Percentiles rank a stretch among this genome's conserved stretches.
These are phyloP conservation scores for Rachicladosporium sp. DNA, from an alignment of 2,329 filamentous ascomycete species.

Conservation along the genomic window DNA sequence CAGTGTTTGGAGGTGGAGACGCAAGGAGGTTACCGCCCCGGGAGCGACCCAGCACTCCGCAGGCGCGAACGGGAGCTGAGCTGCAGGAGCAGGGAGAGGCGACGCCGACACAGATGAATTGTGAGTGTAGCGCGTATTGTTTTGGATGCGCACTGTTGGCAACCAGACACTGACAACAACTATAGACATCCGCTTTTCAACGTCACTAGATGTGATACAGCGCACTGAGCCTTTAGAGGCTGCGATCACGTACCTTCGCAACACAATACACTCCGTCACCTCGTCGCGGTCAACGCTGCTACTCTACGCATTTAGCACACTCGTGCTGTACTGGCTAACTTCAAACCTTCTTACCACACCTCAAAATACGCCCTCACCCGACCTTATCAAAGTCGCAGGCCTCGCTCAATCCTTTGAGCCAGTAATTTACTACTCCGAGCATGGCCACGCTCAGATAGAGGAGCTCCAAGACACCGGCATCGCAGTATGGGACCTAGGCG, in stretches of 20 bases:
- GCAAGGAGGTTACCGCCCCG: too few relatives aligned
- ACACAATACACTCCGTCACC: conserved; percentile 48
- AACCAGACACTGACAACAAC: too few relatives aligned
- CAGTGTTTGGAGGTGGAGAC: conserved; percentile 9
- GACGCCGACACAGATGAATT: conserved; percentile 22
- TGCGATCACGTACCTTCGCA: conserved; percentile 51
- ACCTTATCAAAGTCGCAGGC: conserved; percentile 80
- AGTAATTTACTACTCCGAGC: conserved; percentile 86
- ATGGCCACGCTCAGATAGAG: conserved; percentile 72
- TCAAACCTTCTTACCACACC: conserved; percentile 59
- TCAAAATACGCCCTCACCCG: conserved; percentile 55
- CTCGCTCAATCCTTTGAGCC: conserved; percentile 88
- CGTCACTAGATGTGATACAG: conserved; percentile 80
- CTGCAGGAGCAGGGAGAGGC: too few relatives aligned
- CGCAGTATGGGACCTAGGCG: conserved; percentile 87
- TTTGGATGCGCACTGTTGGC: too few relatives aligned
- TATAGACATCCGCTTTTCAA: conserved; percentile 73
- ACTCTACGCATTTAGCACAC: conserved; percentile 45
- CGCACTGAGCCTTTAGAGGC: conserved; percentile 73
- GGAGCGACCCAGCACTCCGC: too few relatives aligned
- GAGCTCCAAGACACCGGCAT: conserved; percentile 84
- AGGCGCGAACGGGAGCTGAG: too few relatives aligned
- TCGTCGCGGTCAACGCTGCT: conserved; percentile 58
- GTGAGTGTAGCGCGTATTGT: too few relatives aligned
- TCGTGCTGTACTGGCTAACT: conserved; percentile 54